These are phyloP conservation scores for Naganishia randhawae DNA, from an alignment of 768 basidiomycete genomes.

Conservation along the genomic window DNA sequence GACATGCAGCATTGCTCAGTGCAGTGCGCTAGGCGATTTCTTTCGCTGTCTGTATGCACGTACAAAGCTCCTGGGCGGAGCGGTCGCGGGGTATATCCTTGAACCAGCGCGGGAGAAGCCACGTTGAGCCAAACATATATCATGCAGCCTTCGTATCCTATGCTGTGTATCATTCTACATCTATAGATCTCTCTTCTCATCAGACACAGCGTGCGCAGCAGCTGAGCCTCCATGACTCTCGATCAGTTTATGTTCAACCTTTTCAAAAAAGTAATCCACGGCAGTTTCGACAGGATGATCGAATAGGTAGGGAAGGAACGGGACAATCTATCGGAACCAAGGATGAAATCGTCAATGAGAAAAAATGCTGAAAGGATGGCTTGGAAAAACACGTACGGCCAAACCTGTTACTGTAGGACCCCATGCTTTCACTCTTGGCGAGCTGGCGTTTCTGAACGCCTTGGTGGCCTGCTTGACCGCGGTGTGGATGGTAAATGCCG, in stretches of 20 bases:
- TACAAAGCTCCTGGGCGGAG: no score
- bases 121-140: not conserved
- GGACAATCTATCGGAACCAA: slow-evolving; percentile 35
- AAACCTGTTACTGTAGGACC: slow-evolving; percentile 43
- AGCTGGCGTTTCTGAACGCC: slow-evolving; percentile 44
- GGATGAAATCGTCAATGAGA: not conserved
- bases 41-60: no score
- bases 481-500: slow-evolving; percentile 51
- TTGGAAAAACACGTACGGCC: slow-evolving; percentile 23
- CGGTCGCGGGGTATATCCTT: not conserved
- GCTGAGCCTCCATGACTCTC: slow-evolving; percentile 10
- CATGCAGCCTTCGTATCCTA: not conserved
- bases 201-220: not conserved
- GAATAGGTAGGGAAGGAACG: slow-evolving; percentile 49
- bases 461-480: slow-evolving; percentile 46
- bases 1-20: no score
- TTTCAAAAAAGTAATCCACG: slow-evolving; percentile 44
- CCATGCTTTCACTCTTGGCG: slow-evolving; percentile 44
- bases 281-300: slow-evolving; percentile 48
- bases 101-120: not conserved
- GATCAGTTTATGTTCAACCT: slow-evolving; percentile 38
- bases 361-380: not conserved
- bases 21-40: no score
- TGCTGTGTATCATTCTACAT: not conserved
- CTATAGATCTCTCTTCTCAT: slow-evolving; percentile 15